Percentiles rank a stretch among this genome's conserved stretches.
Conservation (phyloP, 768 basidiomycete genomes). For the Hydnomerulius pinastri region DNA sequence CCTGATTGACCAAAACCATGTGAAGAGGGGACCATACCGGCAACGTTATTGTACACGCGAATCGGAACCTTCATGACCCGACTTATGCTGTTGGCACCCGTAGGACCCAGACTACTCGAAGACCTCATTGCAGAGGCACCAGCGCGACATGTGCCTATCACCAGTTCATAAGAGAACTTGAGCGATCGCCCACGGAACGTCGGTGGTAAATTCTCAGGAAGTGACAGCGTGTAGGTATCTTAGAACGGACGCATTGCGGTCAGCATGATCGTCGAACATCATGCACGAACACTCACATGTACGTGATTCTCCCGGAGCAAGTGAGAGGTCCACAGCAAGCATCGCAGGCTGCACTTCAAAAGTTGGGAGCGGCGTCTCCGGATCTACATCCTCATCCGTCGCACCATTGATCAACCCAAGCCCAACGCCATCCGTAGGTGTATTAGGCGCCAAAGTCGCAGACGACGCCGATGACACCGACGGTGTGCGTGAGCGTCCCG, state of each 20-base stretch:
- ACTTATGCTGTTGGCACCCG: constrained; percentile 56
- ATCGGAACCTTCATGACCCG: constrained; percentile 91
- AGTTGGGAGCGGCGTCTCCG: constrained; percentile 74
- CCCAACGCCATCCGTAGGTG: constrained; percentile 26
- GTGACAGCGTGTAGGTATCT: constrained; percentile 79
- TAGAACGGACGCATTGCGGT: constrained; percentile 4
- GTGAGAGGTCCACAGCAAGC: constrained; percentile 82
- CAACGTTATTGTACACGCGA: constrained; percentile 85
- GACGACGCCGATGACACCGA: constrained; percentile 28
- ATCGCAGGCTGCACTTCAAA: constrained; percentile 85
- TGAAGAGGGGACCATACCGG: constrained; percentile 48
- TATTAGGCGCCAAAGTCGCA: neutral
- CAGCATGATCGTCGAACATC: neutral
- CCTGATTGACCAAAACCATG: constrained; percentile 4
- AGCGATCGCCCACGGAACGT: constrained; percentile 86
- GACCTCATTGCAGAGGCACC: constrained; percentile 32
- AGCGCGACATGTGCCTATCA: constrained; percentile 84
- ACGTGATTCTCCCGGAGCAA: constrained; percentile 82
- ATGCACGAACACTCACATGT: constrained; percentile 53
- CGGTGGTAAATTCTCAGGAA: constrained; percentile 85
- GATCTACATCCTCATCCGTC: constrained; percentile 52
- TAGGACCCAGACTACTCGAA: constrained; percentile 33
- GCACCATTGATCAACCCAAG: constrained; percentile 31
- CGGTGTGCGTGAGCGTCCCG: constrained; percentile 18
- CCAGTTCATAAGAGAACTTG: constrained; percentile 85